phyloP scores from a whole-genome alignment of 1,284 basidiomycete genomes.

The Cutaneotrichosporon sp. region DNA sequence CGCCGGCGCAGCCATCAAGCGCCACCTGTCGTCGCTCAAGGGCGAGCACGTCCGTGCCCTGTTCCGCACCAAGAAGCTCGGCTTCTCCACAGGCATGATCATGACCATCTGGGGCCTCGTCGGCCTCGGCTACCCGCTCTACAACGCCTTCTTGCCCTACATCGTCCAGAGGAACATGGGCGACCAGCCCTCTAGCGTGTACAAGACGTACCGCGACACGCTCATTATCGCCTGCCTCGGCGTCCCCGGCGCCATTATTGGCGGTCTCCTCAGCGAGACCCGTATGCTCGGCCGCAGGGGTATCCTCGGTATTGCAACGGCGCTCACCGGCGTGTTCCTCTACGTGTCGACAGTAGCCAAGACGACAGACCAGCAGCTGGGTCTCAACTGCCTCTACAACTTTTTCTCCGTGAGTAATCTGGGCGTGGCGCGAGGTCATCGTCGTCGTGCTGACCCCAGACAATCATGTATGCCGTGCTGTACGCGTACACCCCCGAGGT shows the following conservation, averaged over 20 bases:
- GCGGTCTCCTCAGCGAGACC: constrained; percentile 55
- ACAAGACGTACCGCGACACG: constrained; percentile 55
- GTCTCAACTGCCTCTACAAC: constrained; percentile 56
- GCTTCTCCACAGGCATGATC: constrained; percentile 54
- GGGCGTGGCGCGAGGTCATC: not conserved
- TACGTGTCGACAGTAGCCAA: constrained; percentile 61
- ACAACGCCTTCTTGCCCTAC: constrained; percentile 55
- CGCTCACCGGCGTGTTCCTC: constrained; percentile 57
- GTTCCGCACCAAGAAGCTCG: constrained; percentile 54
- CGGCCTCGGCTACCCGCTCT: constrained; percentile 57
- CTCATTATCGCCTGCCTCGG: constrained; percentile 50
- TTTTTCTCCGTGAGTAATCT: constrained; percentile 43
- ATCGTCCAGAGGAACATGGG: constrained; percentile 49
- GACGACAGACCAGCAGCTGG: constrained; percentile 53
- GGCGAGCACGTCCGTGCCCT: constrained; percentile 54
- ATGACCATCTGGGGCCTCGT: constrained; percentile 59
- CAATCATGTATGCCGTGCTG: constrained; percentile 38
- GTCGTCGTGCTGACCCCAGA: constrained; percentile 4
- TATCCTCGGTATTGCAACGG: constrained; percentile 53
- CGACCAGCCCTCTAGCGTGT: not conserved
- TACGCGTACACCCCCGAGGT: constrained; percentile 58
- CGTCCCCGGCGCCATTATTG: constrained; percentile 59
- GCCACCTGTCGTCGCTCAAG: constrained; percentile 48
- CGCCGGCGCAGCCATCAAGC: constrained; percentile 23
- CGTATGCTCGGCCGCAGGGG: constrained; percentile 54